These are phyloP conservation scores for Paraurostyla sp. DNA, from an alignment of 73 alveolate species.

Conservation along the genomic window DNA sequence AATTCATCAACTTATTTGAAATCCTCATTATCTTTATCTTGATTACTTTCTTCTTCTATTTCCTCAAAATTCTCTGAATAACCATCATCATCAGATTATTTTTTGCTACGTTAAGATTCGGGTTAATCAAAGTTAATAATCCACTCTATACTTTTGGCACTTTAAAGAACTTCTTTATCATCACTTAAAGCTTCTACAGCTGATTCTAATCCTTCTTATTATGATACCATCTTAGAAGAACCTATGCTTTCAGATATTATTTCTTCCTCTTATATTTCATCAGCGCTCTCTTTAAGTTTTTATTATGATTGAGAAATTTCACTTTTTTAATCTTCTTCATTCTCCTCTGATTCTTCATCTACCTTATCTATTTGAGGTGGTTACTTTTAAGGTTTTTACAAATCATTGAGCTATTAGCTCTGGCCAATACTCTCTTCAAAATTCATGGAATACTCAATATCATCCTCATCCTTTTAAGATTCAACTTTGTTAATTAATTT, in stretches of 20 bases:
- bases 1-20: neutral
- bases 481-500: neutral
- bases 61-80: conserved; percentile 54
- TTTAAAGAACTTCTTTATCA: conserved; percentile 30
- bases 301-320: neutral
- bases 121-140: neutral
- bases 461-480: neutral
- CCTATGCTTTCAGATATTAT: conserved; percentile 28
- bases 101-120: conserved; percentile 23
- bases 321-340: neutral
- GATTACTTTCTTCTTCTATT: conserved; percentile 14
- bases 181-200: neutral
- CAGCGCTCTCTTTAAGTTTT: neutral
- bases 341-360: conserved; percentile 20
- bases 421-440: conserved; percentile 44
- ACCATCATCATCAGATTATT: conserved; percentile 16
- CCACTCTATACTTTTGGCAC: conserved; percentile 39
- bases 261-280: conserved; percentile 20
- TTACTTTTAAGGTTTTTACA: neutral
- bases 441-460: conserved; percentile 41
- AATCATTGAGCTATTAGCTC: neutral
- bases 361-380: neutral
- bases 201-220: conserved; percentile 21
- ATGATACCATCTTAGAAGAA: conserved; percentile 16
- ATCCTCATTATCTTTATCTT: neutral